Percentiles rank a stretch among this genome's conserved stretches.
These are phyloP conservation scores for Chimonanthus praecox DNA, from an alignment of 164 flowering plant genomes.

Conservation along the genomic window DNA sequence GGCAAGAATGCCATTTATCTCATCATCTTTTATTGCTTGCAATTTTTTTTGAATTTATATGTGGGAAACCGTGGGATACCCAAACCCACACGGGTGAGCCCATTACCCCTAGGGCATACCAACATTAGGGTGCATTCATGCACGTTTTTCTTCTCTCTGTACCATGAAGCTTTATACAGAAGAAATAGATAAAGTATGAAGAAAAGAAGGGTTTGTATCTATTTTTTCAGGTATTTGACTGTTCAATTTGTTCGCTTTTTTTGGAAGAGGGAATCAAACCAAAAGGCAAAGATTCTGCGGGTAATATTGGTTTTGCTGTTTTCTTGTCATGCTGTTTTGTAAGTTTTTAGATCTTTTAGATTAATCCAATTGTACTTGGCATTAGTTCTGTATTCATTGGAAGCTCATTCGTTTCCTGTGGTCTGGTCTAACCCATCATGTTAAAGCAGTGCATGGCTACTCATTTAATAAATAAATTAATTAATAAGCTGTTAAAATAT, in stretches of 20 bases:
- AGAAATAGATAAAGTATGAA: no score
- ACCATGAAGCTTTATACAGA: not conserved
- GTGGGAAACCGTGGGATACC: no score
- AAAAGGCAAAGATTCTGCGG: conserved; percentile 96
- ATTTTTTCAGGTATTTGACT: conserved; percentile 69
- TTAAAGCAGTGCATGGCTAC: not conserved
- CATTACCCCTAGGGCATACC: no score
- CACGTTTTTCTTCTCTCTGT: not conserved
- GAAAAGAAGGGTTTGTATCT: not conserved
- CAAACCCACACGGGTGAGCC: no score
- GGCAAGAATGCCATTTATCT: conserved; percentile 30
- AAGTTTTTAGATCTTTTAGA: not conserved
- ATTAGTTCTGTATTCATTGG: not conserved
- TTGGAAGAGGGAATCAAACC: conserved; percentile 98
- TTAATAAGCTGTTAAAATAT: not conserved
- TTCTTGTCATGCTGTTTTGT: not conserved
- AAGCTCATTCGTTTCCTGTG: not conserved
- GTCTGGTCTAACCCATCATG: not conserved
- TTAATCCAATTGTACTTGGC: not conserved
- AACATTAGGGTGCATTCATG: no score
- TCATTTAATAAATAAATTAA: no score
- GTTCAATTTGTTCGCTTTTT: conserved; percentile 97
- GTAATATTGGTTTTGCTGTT: conserved; percentile 32
- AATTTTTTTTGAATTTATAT: not conserved
- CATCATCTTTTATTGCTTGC: not conserved